Evolutionary conservation across 164 flowering plant genomes (phyloP).

Genomic region (Magnolia changhungtana): DNA sequence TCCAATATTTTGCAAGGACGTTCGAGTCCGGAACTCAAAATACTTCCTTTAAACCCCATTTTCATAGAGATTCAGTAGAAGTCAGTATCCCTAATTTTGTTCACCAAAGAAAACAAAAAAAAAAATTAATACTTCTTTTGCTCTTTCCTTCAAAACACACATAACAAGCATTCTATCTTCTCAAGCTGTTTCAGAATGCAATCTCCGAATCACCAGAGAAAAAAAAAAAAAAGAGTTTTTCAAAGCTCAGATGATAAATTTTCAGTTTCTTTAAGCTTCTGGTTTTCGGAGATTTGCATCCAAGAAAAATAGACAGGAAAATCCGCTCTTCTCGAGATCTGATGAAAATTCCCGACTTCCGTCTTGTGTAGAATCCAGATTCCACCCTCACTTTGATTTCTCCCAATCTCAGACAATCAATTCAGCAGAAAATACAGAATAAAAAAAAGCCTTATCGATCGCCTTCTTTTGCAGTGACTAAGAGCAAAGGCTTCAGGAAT

Average conservation of each 20-base stretch:
- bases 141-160: background rate
- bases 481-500: background rate
- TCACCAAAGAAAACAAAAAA: too few relatives aligned
- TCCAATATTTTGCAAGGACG: background rate
- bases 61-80: background rate
- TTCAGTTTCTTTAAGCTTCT: too few relatives aligned
- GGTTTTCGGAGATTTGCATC: background rate
- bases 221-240: too few relatives aligned
- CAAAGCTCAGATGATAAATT: background rate
- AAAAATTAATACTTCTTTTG: background rate
- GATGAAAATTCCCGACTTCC: too few relatives aligned
- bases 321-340: background rate
- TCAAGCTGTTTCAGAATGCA: background rate
- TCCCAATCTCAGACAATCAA: background rate
- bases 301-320: background rate
- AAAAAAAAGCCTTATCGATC: background rate
- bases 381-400: background rate
- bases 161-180: background rate
- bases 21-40: background rate
- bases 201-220: background rate
- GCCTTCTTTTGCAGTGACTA: background rate
- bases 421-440: background rate
- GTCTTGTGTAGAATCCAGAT: background rate
- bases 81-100: background rate
- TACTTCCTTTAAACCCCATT: background rate